phyloP scores from a whole-genome alignment of 2,329 filamentous ascomycete genomes.

The Pleoardoris graminearum region DNA sequence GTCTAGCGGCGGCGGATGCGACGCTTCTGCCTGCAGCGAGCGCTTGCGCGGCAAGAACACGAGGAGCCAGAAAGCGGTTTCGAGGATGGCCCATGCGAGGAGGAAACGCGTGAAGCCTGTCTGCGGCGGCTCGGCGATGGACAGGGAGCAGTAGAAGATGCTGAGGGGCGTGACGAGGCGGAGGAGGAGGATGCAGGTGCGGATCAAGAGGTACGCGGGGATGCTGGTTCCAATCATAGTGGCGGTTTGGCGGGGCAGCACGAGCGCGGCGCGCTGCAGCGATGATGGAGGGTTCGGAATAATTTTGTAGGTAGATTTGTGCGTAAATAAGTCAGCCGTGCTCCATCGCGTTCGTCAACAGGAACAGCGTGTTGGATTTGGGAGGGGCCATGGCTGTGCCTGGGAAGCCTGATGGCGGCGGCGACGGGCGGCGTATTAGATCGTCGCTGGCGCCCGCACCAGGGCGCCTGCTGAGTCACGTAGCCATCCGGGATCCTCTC shows the following conservation, averaged over 20 bases:
- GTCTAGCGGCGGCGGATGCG: conserved; percentile 54
- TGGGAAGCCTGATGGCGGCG: not conserved
- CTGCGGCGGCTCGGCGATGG: conserved; percentile 41
- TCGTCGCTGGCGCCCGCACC: not conserved
- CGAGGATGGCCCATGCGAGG: conserved; percentile 53
- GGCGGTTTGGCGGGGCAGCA: not conserved
- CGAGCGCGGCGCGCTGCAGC: not conserved
- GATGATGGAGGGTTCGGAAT: not conserved
- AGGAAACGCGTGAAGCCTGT: conserved; percentile 38
- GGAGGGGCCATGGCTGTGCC: conserved; percentile 6
- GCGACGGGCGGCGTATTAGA: no score
- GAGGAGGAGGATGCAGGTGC: conserved; percentile 52
- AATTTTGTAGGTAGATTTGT: not conserved
- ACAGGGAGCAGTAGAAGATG: conserved; percentile 50
- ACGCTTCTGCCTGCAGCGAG: conserved; percentile 57
- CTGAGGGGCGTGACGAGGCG: conserved; percentile 56
- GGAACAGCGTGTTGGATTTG: not conserved
- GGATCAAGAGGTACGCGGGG: conserved; percentile 51
- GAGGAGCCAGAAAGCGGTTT: conserved; percentile 59
- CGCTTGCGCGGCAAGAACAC: conserved; percentile 57
- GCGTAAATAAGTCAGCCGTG: conserved; percentile 9
- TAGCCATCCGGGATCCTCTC: no score
- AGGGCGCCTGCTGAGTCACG: not conserved
- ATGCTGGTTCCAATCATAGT: conserved; percentile 48
- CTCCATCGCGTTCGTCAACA: conserved; percentile 7